Evolutionary conservation across 345 rosid species (phyloP).

Genomic region (Salix arbutifolia): DNA sequence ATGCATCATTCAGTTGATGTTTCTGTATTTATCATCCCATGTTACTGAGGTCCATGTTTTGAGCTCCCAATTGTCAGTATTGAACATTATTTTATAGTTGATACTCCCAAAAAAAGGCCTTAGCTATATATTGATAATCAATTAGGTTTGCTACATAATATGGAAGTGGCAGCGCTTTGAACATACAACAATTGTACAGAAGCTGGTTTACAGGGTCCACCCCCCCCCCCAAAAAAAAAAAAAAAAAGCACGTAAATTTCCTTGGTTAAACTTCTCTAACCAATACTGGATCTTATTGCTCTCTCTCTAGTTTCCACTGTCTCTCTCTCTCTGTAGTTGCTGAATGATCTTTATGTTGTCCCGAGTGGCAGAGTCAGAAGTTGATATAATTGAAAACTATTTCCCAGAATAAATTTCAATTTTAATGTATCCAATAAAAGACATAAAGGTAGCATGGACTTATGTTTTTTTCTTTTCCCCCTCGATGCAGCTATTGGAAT

Average conservation of each 20-base stretch:
- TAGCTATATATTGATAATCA: not conserved
- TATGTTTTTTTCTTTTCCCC: not conserved
- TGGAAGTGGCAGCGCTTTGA: not conserved
- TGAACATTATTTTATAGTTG: not conserved
- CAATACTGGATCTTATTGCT: not conserved
- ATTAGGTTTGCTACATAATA: not conserved
- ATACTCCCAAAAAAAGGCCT: not conserved
- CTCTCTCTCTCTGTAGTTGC: not conserved
- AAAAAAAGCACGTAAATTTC: not conserved
- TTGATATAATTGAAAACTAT: not conserved
- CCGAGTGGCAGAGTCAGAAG: not conserved
- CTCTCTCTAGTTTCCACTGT: not conserved
- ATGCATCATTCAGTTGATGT: not conserved
- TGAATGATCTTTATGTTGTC: not conserved
- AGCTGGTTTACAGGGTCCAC: too few relatives aligned
- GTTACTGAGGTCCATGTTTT: not conserved
- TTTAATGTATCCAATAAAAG: not conserved
- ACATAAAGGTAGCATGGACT: not conserved
- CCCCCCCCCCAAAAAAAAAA: not conserved
- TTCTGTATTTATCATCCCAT: not conserved
- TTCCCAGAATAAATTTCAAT: not conserved
- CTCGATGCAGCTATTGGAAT: conserved; percentile 73
- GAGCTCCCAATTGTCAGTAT: not conserved
- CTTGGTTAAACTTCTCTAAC: not conserved
- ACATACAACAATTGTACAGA: not conserved